These are phyloP conservation scores for Suhomyces tanzawaensis DNA, from an alignment of 805 yeast genomes.

Conservation along the genomic window DNA sequence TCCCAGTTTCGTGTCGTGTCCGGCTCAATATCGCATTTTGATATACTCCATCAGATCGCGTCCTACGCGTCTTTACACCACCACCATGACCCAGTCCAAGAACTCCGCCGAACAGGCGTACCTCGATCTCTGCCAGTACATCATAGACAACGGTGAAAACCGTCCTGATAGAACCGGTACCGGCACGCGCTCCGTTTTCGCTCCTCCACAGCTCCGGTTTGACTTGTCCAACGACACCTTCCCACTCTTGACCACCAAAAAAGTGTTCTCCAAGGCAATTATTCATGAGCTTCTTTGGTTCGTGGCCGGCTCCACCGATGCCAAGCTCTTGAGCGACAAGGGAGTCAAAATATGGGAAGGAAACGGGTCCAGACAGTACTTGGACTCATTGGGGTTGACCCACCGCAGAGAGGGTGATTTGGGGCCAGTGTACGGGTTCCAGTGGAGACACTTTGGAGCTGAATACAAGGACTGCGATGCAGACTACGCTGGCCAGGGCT, in stretches of 20 bases:
- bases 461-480: conserved; percentile 81
- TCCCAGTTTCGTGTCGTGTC: too few species aligned
- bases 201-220: conserved; percentile 94
- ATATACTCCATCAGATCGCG: too few species aligned
- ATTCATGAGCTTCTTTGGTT: conserved; percentile 93
- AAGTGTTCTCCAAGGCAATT: conserved; percentile 85
- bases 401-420: conserved; percentile 88
- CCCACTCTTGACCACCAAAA: conserved; percentile 91
- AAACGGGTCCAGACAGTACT: conserved; percentile 88
- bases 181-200: conserved; percentile 87
- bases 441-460: conserved; percentile 99
- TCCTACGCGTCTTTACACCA: conserved; percentile 1
- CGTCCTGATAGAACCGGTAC: conserved; percentile 97
- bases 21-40: too few species aligned
- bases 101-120: conserved; percentile 79
- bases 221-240: conserved; percentile 66
- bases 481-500: conserved; percentile 84
- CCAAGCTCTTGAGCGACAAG: conserved; percentile 67
- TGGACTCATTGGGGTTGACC: conserved; percentile 77
- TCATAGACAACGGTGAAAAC: conserved; percentile 80
- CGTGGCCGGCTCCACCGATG: conserved; percentile 85
- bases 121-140: conserved; percentile 72
- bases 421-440: conserved; percentile 98
- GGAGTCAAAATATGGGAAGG: conserved; percentile 99
- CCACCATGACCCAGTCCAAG: conserved; percentile 10